A percentile compares a stretch with the other conserved stretches of the same genome.
Evolutionary conservation across 2,329 filamentous ascomycete species (phyloP).

Genomic region (Botrytis fragariae): DNA sequence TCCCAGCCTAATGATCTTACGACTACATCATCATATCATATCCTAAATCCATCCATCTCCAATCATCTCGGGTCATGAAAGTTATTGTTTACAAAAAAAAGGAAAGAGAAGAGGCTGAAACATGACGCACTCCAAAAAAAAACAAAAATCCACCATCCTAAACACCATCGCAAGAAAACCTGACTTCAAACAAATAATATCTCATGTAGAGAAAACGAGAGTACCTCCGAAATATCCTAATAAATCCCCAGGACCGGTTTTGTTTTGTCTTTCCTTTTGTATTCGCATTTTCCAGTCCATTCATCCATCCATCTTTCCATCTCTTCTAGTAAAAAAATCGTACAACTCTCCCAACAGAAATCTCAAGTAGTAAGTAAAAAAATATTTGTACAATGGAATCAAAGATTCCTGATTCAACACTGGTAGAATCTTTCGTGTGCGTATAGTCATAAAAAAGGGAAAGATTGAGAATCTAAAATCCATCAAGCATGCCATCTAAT

Average conservation of each 20-base stretch:
- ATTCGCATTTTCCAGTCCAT: constrained; percentile 1
- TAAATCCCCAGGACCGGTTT: background rate
- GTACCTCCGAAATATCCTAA: constrained; percentile 6
- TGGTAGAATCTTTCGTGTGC: constrained; percentile 11
- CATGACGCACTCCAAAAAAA: background rate
- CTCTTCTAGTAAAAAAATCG: constrained; percentile 11
- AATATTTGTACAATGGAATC: constrained; percentile 13
- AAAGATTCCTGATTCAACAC: background rate
- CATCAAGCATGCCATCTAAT: constrained; percentile 81
- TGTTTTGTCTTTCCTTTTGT: constrained; percentile 7
- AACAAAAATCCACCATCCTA: background rate
- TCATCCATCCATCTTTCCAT: background rate
- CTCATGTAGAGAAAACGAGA: background rate
- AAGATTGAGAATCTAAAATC: constrained; percentile 42
- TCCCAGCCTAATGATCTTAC: background rate
- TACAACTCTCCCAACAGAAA: background rate
- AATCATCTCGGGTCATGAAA: constrained; percentile 5
- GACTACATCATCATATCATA: background rate
- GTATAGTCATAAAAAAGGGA: background rate
- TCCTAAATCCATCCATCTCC: background rate
- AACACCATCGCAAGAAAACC: background rate
- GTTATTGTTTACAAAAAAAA: background rate
- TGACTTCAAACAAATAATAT: background rate
- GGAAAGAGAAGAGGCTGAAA: background rate
- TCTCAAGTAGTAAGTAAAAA: background rate